Percentiles rank a stretch among this genome's conserved stretches.
Evolutionary conservation across 768 basidiomycete genomes (phyloP).

Genomic region (Pisolithus orientalis): DNA sequence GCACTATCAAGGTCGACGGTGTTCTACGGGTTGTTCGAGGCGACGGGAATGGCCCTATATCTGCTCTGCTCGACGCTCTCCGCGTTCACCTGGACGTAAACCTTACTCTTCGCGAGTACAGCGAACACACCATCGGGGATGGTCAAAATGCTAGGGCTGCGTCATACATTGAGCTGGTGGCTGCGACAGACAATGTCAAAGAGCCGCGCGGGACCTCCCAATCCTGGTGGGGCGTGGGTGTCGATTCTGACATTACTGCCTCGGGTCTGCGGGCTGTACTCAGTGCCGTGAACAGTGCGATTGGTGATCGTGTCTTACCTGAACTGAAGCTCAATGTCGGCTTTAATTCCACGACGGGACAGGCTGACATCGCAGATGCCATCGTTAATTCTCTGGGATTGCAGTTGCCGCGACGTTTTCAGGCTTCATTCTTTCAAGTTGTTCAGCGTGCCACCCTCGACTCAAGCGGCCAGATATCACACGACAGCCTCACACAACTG

Average conservation of each 20-base stretch:
- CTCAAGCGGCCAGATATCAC: constrained; percentile 58
- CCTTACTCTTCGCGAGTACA: constrained; percentile 83
- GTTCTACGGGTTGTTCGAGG: constrained; percentile 80
- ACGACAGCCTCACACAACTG: constrained; percentile 54
- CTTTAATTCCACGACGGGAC: constrained; percentile 60
- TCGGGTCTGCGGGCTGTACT: constrained; percentile 88
- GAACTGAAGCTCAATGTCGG: constrained; percentile 75
- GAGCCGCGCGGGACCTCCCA: constrained; percentile 60
- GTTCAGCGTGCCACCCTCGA: constrained; percentile 65
- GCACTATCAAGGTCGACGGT: constrained; percentile 82
- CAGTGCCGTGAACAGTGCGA: constrained; percentile 78
- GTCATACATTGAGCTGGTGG: constrained; percentile 89
- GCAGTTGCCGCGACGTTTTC: constrained; percentile 73
- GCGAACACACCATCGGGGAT: constrained; percentile 88
- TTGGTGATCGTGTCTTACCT: constrained; percentile 66
- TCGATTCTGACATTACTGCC: constrained; percentile 87
- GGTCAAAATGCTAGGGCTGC: constrained; percentile 86
- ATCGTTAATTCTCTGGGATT: constrained; percentile 70
- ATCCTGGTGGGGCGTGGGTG: constrained; percentile 95
- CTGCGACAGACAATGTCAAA: constrained; percentile 39
- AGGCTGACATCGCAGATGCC: constrained; percentile 66
- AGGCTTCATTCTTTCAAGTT: constrained; percentile 75
- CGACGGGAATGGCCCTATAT: constrained; percentile 94
- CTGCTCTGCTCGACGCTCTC: constrained; percentile 86
- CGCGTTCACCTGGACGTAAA: constrained; percentile 75